Base-by-base conservation (phyloP, 2,329 filamentous ascomycete species). In the Colletotrichum chrysophilum region DNA sequence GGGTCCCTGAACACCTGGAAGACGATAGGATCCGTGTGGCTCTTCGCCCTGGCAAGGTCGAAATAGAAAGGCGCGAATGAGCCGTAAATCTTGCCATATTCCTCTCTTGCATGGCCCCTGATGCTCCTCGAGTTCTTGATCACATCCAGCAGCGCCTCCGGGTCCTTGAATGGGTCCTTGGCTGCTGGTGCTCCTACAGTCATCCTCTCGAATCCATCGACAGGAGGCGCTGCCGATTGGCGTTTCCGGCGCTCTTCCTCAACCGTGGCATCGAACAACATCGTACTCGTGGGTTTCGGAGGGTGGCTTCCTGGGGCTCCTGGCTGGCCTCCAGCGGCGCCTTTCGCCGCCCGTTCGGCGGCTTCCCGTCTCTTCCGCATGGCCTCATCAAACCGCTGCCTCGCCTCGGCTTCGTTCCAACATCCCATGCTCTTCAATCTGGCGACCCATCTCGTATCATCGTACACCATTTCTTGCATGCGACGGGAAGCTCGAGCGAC, bases 401-500 rank as follows among this genome's bases (percentile, higher is more conserved):
- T 91, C 6, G 97, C 97, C 82, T 98, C 96, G 5, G 88, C 84
- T 82, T 99, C 97, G 81, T 98, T 94, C 97, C 97, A 99, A 79
- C 94, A 94, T 3, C 94, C 95, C 93, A 99, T 98, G 74, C 90
- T 93, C 82, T 94, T 94, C 70, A 99, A 86, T 77, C 95, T 91
- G 78, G 95, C 92, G 52, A 98, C 94, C 97, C 97, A 99, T 87
- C 96, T 91, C 66, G 96, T 95, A 84, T 99, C 97, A 84, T 99
- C 97, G 85, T 98, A 99, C 4, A 98, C 96, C 96, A 99, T 99
- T 86, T 99, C 97, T 82, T 94, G 94, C 90, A 98, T 92, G 76
- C 95, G 94, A 82, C 92, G 94, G 74, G 95, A 98, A 28, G 94
- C 93, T 77, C 94, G 93, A 60, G 97, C 96, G 82, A 95, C 96